Evolutionary conservation across 2,329 filamentous ascomycete genomes (phyloP).

Genomic region (Aspergillus caelatus): DNA sequence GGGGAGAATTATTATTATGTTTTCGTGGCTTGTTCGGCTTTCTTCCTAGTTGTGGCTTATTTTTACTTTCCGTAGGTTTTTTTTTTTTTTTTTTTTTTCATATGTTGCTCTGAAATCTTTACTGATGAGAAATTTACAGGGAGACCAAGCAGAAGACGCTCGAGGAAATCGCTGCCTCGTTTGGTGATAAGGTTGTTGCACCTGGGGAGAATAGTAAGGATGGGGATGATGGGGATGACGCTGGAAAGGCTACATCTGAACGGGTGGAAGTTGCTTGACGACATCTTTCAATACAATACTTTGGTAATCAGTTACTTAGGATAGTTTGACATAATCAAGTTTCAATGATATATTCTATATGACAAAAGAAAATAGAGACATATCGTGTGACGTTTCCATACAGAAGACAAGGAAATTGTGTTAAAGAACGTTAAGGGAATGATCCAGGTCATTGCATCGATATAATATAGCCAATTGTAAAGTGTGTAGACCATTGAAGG

Average conservation of each 20-base stretch:
- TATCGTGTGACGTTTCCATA: background rate
- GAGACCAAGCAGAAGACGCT: conserved; percentile 54
- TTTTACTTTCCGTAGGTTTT: conserved; percentile 56
- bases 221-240: conserved; percentile 27
- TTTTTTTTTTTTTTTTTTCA: background rate
- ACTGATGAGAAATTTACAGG: conserved; percentile 24
- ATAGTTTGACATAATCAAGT: background rate
- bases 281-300: background rate
- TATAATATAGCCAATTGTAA: background rate
- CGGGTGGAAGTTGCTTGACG: conserved; percentile 20
- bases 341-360: background rate
- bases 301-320: background rate
- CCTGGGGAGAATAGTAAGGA: conserved; percentile 29
- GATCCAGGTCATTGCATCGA: background rate
- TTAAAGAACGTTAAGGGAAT: background rate
- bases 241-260: conserved; percentile 21
- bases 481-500: too few relatives aligned
- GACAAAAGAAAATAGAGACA: background rate
- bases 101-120: background rate
- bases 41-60: conserved; percentile 57
- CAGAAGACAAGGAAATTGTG: background rate
- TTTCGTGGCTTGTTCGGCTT: conserved; percentile 56
- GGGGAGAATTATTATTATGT: conserved; percentile 65
- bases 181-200: conserved; percentile 50
- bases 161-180: conserved; percentile 53